Evolutionary conservation across 1,284 basidiomycete genomes (phyloP).

Genomic region (Rhodotorula sp.): DNA sequence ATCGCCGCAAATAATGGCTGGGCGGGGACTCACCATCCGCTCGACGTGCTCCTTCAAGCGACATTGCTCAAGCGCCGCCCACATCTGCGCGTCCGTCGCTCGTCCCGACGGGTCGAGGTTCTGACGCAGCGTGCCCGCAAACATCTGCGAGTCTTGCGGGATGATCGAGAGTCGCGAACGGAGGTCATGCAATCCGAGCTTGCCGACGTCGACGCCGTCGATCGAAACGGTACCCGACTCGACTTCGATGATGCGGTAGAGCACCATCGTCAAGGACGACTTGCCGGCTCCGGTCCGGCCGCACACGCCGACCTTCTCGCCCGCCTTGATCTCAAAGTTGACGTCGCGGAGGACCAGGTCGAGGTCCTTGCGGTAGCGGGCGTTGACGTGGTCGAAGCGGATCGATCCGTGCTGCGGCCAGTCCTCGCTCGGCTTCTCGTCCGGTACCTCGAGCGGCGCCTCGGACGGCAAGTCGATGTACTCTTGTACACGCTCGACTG

Average conservation of each 20-base stretch:
- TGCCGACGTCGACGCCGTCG: constrained; percentile 78
- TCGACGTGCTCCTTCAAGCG: constrained; percentile 38
- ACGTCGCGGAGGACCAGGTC: constrained; percentile 75
- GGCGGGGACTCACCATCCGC: constrained; percentile 8
- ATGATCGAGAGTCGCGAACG: constrained; percentile 78
- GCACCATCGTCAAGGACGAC: constrained; percentile 66
- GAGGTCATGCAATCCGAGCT: constrained; percentile 75
- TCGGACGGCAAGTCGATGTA: constrained; percentile 74
- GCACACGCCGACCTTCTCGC: constrained; percentile 79
- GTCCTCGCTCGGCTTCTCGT: constrained; percentile 58
- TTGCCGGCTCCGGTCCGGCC: constrained; percentile 94
- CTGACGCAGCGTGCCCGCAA: constrained; percentile 48
- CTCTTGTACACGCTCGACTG: constrained; percentile 58
- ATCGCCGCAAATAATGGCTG: background rate
- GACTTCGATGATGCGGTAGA: constrained; percentile 83
- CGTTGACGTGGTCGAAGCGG: constrained; percentile 66
- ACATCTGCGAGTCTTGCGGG: constrained; percentile 60
- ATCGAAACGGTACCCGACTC: constrained; percentile 73
- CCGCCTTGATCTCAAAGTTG: constrained; percentile 62
- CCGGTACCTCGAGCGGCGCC: constrained; percentile 70
- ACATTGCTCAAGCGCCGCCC: constrained; percentile 33
- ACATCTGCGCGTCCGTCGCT: constrained; percentile 33
- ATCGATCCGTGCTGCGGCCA: constrained; percentile 80
- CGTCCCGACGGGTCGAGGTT: constrained; percentile 48
- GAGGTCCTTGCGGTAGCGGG: constrained; percentile 77